phyloP scores from a whole-genome alignment of 495 filamentous ascomycete genomes.

The Neurospora sp. region DNA sequence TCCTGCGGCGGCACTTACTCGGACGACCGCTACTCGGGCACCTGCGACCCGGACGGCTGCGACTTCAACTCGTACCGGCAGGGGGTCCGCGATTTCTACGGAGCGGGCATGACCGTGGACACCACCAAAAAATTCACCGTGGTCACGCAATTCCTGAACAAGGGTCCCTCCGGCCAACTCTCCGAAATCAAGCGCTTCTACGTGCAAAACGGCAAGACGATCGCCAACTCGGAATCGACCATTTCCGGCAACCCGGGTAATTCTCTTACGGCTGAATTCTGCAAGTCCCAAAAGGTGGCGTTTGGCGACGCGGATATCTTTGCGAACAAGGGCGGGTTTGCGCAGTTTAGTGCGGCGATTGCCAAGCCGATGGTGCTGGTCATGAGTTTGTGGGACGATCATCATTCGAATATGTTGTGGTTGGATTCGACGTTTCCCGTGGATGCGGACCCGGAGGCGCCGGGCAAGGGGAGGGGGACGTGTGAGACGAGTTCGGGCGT shows the following conservation, averaged over 20 bases:
- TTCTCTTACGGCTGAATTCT: constrained; percentile 15
- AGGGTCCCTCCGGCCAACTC: constrained; percentile 32
- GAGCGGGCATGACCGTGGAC: constrained; percentile 44
- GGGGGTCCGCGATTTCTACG: constrained; percentile 52
- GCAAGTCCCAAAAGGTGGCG: constrained; percentile 8
- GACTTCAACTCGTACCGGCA: constrained; percentile 66
- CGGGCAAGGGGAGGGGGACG: constrained; percentile 58
- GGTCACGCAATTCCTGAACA: constrained; percentile 56
- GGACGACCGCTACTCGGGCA: constrained; percentile 36
- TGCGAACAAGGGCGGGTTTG: constrained; percentile 46
- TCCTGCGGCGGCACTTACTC: constrained; percentile 39
- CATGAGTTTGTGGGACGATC: constrained; percentile 67
- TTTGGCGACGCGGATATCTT: constrained; percentile 54
- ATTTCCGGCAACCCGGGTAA: constrained; percentile 40
- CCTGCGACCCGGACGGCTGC: constrained; percentile 61
- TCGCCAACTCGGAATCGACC: constrained; percentile 43
- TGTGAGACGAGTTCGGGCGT: constrained; percentile 50
- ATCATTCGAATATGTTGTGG: constrained; percentile 69
- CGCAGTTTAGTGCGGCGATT: constrained; percentile 43
- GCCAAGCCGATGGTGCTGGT: constrained; percentile 56
- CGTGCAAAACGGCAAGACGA: constrained; percentile 54
- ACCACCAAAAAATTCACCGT: constrained; percentile 57
- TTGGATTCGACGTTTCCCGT: constrained; percentile 64
- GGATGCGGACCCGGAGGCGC: constrained; percentile 29
- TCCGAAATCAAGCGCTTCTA: constrained; percentile 57